phyloP scores from a whole-genome alignment of 2,329 filamentous ascomycete species.

The Fonsecaea pedrosoi region DNA sequence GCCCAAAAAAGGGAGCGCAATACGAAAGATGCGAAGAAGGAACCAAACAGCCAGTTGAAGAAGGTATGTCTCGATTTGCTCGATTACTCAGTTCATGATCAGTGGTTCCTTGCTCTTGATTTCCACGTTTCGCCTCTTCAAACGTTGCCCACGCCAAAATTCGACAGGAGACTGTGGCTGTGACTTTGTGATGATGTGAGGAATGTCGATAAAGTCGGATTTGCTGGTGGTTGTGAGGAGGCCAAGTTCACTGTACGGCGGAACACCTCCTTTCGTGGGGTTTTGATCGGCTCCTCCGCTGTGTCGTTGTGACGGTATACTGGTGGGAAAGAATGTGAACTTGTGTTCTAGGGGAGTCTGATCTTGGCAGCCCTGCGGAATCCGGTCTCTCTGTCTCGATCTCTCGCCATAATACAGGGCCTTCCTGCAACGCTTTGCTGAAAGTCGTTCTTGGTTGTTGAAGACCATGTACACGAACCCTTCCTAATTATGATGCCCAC shows the following conservation, averaged over 20 bases:
- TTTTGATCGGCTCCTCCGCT: background rate
- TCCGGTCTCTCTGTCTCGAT: background rate
- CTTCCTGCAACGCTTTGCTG: background rate
- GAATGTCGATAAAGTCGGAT: background rate
- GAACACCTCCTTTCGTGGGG: background rate
- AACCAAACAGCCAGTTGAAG: constrained; percentile 71
- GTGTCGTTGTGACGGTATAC: background rate
- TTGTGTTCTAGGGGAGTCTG: background rate
- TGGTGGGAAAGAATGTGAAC: background rate
- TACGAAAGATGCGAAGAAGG: constrained; percentile 64
- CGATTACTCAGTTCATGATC: background rate
- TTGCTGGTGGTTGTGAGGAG: background rate
- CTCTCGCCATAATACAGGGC: too few species aligned
- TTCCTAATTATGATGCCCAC: background rate
- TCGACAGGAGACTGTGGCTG: background rate
- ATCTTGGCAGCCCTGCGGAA: background rate
- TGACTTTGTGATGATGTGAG: background rate
- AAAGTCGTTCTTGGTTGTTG: too few species aligned
- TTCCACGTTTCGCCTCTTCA: background rate
- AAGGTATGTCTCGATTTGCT: constrained; percentile 56
- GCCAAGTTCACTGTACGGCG: background rate
- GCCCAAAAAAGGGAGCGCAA: constrained; percentile 76
- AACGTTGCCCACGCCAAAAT: background rate
- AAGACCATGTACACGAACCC: background rate
- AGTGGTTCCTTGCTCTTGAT: background rate